These are phyloP conservation scores for Aspergillus bridgeri DNA, from an alignment of 495 filamentous ascomycete genomes.

Conservation along the genomic window DNA sequence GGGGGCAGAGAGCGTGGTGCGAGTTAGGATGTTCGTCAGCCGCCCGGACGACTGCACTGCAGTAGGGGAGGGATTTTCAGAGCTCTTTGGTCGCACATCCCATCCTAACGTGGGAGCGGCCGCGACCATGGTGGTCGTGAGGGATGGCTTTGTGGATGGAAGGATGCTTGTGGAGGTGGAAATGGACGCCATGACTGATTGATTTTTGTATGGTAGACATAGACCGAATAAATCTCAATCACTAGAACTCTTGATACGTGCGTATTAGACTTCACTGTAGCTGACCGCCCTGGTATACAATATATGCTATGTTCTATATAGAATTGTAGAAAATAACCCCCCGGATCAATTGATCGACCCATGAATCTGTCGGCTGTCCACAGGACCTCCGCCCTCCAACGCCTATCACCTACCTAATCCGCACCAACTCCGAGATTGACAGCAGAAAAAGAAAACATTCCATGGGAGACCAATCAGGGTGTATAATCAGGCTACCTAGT, in stretches of 20 bases:
- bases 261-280: too few species aligned
- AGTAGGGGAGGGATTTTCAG: constrained; percentile 33
- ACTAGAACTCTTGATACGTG: too few species aligned
- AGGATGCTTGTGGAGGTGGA: constrained; percentile 48
- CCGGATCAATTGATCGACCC: neutral
- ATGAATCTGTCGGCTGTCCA: neutral
- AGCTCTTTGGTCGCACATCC: constrained; percentile 30
- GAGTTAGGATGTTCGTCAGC: constrained; percentile 41
- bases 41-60: constrained; percentile 31
- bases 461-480: too few species aligned
- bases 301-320: too few species aligned
- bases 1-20: constrained; percentile 35
- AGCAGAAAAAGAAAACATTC: too few species aligned
- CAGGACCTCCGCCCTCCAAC: neutral
- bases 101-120: constrained; percentile 31
- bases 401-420: neutral
- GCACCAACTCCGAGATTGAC: neutral
- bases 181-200: constrained; percentile 31
- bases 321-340: too few species aligned
- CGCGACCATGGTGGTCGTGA: constrained; percentile 43
- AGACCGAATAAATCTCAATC: too few species aligned
- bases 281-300: too few species aligned
- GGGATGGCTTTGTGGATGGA: constrained; percentile 40
- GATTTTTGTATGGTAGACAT: neutral
- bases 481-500: too few species aligned